phyloP scores from a whole-genome alignment of 352 stramenopile species.

The Globisporangium nunn region DNA sequence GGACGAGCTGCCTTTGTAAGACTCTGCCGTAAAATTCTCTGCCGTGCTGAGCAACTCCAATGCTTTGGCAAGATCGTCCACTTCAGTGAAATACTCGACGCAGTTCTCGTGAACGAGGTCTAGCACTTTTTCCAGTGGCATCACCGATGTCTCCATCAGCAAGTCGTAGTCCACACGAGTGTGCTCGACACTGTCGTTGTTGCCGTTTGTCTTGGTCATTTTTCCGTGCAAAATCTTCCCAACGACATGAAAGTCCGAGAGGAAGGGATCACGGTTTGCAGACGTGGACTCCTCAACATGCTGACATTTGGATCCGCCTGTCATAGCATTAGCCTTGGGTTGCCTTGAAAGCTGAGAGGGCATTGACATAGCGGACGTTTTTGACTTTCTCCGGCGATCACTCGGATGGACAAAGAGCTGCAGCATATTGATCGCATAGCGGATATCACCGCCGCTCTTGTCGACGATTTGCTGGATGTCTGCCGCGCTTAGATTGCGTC shows the following conservation, averaged over 20 bases:
- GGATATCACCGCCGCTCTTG: slow-evolving; percentile 64
- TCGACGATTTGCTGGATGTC: slow-evolving; percentile 51
- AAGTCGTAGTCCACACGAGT: slow-evolving; percentile 28
- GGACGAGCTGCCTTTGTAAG: slow-evolving; percentile 38
- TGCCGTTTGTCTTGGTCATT: slow-evolving; percentile 20
- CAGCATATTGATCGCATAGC: slow-evolving; percentile 74
- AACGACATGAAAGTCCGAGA: slow-evolving; percentile 75
- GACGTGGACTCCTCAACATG: slow-evolving; percentile 6
- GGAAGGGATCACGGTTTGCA: slow-evolving; percentile 54
- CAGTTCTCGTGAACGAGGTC: slow-evolving; percentile 74
- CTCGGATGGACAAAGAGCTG: slow-evolving; percentile 25
- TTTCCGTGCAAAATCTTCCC: slow-evolving; percentile 77
- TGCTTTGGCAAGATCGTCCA: slow-evolving; percentile 60
- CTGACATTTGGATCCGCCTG: neutral
- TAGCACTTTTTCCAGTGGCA: slow-evolving; percentile 51
- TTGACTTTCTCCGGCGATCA: slow-evolving; percentile 3
- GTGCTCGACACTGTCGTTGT: neutral
- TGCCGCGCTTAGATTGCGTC: slow-evolving; percentile 14
- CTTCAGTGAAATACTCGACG: slow-evolving; percentile 58
- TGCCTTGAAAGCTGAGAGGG: neutral
- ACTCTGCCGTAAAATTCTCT: slow-evolving; percentile 44
- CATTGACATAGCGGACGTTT: neutral
- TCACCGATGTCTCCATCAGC: slow-evolving; percentile 45
- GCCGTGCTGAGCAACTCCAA: slow-evolving; percentile 65
- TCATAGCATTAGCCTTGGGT: slow-evolving; percentile 2